Percentiles rank a stretch among this genome's conserved stretches.
Conservation (phyloP, 2,329 filamentous ascomycete genomes). For the Pseudogymnoascus sp. region DNA sequence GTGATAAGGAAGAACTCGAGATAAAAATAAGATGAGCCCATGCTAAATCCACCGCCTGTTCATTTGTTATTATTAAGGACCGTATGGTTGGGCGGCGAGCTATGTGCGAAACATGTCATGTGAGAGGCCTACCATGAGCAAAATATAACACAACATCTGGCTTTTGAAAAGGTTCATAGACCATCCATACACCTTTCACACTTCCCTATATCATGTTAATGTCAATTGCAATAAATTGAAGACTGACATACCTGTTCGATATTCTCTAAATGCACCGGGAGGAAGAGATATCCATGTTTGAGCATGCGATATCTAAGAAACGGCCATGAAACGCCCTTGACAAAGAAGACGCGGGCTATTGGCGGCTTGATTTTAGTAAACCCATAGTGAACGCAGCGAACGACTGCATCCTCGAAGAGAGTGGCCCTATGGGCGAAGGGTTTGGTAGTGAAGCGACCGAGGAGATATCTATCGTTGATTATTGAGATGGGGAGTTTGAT, state of each 20-base stretch:
- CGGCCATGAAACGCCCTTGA: conserved; percentile 61
- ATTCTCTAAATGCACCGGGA: conserved; percentile 57
- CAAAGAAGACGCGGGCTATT: conserved; percentile 70
- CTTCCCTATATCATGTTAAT: conserved; percentile 30
- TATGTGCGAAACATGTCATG: neutral
- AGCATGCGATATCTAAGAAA: conserved; percentile 70
- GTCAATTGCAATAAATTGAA: conserved; percentile 11
- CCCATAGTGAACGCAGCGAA: conserved; percentile 70
- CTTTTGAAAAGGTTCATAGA: conserved; percentile 46
- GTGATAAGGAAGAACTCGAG: conserved; percentile 73
- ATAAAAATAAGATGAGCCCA: conserved; percentile 79
- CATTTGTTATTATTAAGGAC: neutral
- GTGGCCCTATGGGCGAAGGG: conserved; percentile 63
- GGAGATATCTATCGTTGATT: conserved; percentile 48
- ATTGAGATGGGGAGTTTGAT: conserved; percentile 51
- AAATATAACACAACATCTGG: conserved; percentile 79
- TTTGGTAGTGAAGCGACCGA: conserved; percentile 36
- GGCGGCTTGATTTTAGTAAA: conserved; percentile 62
- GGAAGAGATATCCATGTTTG: conserved; percentile 57
- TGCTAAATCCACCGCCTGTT: conserved; percentile 70
- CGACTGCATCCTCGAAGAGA: conserved; percentile 67
- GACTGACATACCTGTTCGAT: conserved; percentile 39
- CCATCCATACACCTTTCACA: conserved; percentile 63
- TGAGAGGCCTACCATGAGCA: conserved; percentile 54
- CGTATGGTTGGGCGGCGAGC: neutral